Base-by-base conservation (phyloP, 345 rosid species). In the Trapa bicornis region DNA sequence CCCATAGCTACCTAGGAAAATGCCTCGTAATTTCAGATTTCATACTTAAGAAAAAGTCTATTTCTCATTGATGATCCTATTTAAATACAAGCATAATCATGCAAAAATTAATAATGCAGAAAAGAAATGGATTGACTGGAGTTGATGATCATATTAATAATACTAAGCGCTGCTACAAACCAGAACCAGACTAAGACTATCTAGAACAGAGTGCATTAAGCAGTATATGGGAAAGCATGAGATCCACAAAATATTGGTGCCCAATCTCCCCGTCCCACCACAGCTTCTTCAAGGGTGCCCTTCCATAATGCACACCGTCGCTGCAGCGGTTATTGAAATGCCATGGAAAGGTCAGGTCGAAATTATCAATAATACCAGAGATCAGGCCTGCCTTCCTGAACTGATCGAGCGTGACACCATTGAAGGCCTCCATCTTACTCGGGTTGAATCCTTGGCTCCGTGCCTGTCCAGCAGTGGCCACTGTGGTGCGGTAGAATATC, bases 251-350 rank as follows among this genome's bases (percentile, higher is more conserved):
- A 71, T 94, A 94, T 74, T 94, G 96, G 80, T 94, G 99, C 56
- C 99, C 99, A 1, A 91, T 87, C 75, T 84, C 81, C 37, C 99
- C 99, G 33, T 94, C 99, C 73, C 83, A 86, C 97, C 97, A 94
- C 72, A 68, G 73, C 91, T 81, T 81, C 84, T 89, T 87, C 5
- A 74, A 76, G 0, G 97, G 97, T 61, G 88, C 85, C 71, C 99
- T 84, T 22, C 99, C 99, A 29, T 94, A 94, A 70, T 94, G 97
- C 15, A 94, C 97, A 0, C 99, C 99, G 35, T 94, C 96, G 3
- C 79, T 94, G 73, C 97, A 91, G 52, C 96, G 75, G 65, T 89
- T 91, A 79, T 94, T 95, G 35, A 70, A 94, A 79, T 94, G 99
- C 97, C 97, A 94, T 0, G 97, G 96, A 76, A 69, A 89, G 9